Evolutionary conservation across 805 yeast species (phyloP).

Genomic region (Pichia heedii): DNA sequence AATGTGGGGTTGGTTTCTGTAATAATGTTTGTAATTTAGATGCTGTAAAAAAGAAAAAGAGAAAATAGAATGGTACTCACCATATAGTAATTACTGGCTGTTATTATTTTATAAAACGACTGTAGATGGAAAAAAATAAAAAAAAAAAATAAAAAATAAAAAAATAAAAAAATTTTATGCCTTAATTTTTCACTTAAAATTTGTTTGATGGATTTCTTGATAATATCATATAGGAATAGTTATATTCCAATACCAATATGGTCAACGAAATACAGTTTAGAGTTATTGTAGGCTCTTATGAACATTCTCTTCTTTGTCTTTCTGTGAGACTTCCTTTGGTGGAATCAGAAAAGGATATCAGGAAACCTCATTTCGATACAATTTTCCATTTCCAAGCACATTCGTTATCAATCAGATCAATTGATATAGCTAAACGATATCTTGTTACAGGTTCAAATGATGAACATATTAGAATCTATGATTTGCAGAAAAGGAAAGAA

Average conservation of each 20-base stretch:
- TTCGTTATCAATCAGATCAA: constrained; percentile 73
- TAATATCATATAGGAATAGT: too few species aligned
- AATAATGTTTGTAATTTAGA: too few species aligned
- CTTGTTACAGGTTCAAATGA: constrained; percentile 92
- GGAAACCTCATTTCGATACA: constrained; percentile 72
- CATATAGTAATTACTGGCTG: too few species aligned
- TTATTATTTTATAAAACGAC: too few species aligned
- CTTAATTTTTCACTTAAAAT: too few species aligned
- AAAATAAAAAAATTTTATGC: too few species aligned
- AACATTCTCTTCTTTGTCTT: constrained; percentile 81
- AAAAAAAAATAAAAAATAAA: too few species aligned
- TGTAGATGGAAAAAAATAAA: too few species aligned
- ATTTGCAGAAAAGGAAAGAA: constrained; percentile 87
- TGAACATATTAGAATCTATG: constrained; percentile 91
- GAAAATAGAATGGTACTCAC: too few species aligned
- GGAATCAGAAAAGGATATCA: constrained; percentile 17
- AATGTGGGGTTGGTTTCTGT: too few species aligned
- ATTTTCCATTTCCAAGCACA: constrained; percentile 96
- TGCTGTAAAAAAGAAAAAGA: too few species aligned
- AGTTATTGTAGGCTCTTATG: constrained; percentile 90
- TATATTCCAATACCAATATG: background rate
- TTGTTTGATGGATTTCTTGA: too few species aligned
- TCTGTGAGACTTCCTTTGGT: constrained; percentile 51
- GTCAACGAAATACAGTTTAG: constrained; percentile 41
- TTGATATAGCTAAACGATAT: constrained; percentile 76